Percentiles rank a stretch among this genome's conserved stretches.
phyloP scores from a whole-genome alignment of 2,329 filamentous ascomycete species.

The Cytospora schulzeri region DNA sequence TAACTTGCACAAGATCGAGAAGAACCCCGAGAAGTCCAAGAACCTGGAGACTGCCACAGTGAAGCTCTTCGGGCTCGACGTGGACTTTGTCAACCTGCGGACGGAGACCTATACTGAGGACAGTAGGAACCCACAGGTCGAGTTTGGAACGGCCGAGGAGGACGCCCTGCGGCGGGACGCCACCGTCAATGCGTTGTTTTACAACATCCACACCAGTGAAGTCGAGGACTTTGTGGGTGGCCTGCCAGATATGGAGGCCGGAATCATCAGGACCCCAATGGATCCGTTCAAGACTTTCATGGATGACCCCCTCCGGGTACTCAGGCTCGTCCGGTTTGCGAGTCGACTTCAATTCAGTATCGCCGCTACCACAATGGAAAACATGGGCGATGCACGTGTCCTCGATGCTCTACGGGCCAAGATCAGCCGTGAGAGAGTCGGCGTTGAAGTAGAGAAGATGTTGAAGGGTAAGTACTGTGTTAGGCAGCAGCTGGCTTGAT shows the following conservation, averaged over 20 bases:
- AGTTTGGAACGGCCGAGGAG: conserved; percentile 89
- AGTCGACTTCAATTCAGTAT: conserved; percentile 82
- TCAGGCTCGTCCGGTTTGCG: conserved; percentile 87
- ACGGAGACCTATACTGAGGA: conserved; percentile 91
- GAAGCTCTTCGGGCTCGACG: conserved; percentile 80
- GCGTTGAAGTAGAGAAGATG: conserved; percentile 89
- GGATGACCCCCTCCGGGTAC: conserved; percentile 86
- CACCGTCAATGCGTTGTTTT: conserved; percentile 94
- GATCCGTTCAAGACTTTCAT: conserved; percentile 90
- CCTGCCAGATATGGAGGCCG: conserved; percentile 70
- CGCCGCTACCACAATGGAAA: conserved; percentile 65
- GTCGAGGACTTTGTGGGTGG: conserved; percentile 89
- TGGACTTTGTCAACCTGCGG: conserved; percentile 92
- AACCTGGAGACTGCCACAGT: conserved; percentile 91
- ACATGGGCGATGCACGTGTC: conserved; percentile 81
- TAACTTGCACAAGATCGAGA: conserved; percentile 82
- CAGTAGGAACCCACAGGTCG: conserved; percentile 87
- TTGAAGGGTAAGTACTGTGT: conserved; percentile 59
- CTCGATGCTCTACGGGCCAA: conserved; percentile 78
- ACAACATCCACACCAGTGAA: conserved; percentile 77
- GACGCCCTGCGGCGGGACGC: conserved; percentile 89
- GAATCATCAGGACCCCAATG: conserved; percentile 81
- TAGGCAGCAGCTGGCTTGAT: not conserved
- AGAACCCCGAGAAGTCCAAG: conserved; percentile 95
- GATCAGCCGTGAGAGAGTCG: conserved; percentile 89